Evolutionary conservation across 2,329 filamentous ascomycete genomes (phyloP).

Genomic region (Diaporthe velutina): DNA sequence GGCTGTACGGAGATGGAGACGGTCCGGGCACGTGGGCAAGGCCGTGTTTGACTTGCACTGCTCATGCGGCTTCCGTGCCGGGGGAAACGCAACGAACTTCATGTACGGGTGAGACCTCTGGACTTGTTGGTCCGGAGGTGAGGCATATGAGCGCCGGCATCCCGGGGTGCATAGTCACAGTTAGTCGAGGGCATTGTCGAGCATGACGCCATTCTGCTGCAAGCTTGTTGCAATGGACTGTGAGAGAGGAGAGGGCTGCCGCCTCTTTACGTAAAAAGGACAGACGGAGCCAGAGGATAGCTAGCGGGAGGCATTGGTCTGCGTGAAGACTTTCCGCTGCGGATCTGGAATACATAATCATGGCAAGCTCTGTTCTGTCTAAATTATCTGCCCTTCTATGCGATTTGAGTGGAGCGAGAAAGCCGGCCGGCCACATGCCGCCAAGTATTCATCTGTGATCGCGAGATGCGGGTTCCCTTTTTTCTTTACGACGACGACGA

Average conservation of each 20-base stretch:
- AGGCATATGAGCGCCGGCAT: not conserved
- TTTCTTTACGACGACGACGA: not conserved
- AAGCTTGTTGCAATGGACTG: conserved; percentile 6
- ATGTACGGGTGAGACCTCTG: not conserved
- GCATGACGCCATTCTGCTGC: conserved; percentile 29
- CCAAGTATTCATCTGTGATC: not conserved
- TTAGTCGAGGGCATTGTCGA: not conserved
- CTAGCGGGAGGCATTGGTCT: not conserved
- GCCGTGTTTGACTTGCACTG: not conserved
- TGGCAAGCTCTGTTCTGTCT: no score
- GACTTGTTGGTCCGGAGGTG: conserved; percentile 5
- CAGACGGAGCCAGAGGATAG: not conserved
- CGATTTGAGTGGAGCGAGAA: not conserved
- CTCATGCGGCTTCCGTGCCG: not conserved
- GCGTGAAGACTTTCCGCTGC: not conserved
- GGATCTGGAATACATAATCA: not conserved
- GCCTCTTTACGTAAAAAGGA: conserved; percentile 15
- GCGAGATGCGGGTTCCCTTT: not conserved
- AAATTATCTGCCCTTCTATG: no score
- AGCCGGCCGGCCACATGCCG: not conserved
- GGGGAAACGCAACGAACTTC: not conserved
- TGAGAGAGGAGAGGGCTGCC: not conserved
- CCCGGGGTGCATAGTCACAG: not conserved
- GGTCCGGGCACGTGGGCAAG: not conserved
- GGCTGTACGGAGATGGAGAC: not conserved